phyloP scores from a whole-genome alignment of 345 rosid species.

The Chamaenerion angustifolium region DNA sequence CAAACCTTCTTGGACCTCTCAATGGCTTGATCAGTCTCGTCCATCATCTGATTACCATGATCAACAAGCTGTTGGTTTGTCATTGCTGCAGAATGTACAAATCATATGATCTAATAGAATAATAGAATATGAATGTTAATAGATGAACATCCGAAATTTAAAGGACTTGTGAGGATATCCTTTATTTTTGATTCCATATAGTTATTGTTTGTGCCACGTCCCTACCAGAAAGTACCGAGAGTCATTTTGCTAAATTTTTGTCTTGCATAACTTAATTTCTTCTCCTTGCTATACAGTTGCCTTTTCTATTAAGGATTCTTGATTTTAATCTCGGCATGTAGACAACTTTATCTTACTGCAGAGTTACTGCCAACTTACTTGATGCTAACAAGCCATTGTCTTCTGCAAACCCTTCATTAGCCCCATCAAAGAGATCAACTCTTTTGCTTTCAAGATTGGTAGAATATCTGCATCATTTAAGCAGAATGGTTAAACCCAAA shows the following conservation, averaged over 20 bases:
- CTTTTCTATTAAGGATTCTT: too few species aligned
- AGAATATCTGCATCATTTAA: conserved; percentile 36
- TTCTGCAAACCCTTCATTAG: conserved; percentile 62
- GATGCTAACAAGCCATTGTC: conserved; percentile 82
- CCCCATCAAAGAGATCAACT: conserved; percentile 87
- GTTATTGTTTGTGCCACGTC: too few species aligned
- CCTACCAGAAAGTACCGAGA: too few species aligned
- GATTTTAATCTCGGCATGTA: too few species aligned
- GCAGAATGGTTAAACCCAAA: neutral
- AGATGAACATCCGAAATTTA: neutral
- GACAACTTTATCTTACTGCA: neutral
- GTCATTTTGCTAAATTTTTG: too few species aligned
- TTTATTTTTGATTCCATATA: too few species aligned
- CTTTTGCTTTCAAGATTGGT: conserved; percentile 71
- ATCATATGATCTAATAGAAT: neutral
- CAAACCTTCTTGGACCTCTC: conserved; percentile 69
- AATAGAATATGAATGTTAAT: neutral
- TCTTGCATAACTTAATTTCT: too few species aligned
- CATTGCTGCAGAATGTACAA: conserved; percentile 45
- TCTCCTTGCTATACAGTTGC: too few species aligned
- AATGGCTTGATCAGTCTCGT: conserved; percentile 91
- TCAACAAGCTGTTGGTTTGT: conserved; percentile 64
- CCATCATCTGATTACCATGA: conserved; percentile 70
- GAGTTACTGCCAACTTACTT: conserved; percentile 31
- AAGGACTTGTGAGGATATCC: too few species aligned